Conservation (phyloP, 208 protist genomes). For the Wallacemonas collosoma region DNA sequence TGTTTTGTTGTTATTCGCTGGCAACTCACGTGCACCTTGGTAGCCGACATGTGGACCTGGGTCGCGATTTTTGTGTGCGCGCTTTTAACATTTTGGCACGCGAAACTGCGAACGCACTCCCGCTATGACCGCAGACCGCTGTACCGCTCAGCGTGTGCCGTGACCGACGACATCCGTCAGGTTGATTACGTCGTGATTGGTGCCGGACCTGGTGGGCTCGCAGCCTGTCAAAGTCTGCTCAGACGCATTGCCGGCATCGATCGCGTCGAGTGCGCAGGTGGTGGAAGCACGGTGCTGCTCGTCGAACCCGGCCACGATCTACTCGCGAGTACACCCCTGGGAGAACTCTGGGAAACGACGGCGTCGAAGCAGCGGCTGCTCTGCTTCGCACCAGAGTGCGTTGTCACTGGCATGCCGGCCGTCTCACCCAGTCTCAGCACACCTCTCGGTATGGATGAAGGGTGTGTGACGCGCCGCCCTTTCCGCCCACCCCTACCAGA, state of each 20-base stretch:
- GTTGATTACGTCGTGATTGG: conserved; percentile 84
- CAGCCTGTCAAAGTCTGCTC: conserved; percentile 51
- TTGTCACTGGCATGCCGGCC: background rate
- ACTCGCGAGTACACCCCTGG: conserved; percentile 14
- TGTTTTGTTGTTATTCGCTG: background rate
- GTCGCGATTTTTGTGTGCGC: conserved; percentile 17
- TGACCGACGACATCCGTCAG: conserved; percentile 13
- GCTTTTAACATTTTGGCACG: conserved; percentile 34
- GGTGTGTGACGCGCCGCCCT: conserved; percentile 21
- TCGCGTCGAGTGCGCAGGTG: too few species aligned
- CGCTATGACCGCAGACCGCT: conserved; percentile 30
- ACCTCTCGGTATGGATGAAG: conserved; percentile 12
- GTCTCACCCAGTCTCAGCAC: background rate
- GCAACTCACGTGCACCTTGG: too few species aligned
- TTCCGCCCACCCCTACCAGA: conserved; percentile 20
- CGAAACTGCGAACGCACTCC: conserved; percentile 35
- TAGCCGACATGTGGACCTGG: conserved; percentile 23
- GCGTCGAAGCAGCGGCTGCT: conserved; percentile 27
- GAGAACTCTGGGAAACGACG: conserved; percentile 13
- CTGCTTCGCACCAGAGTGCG: conserved; percentile 37
- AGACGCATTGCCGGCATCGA: background rate
- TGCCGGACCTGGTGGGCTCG: conserved; percentile 72
- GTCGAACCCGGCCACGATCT: conserved; percentile 56
- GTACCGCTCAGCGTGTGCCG: conserved; percentile 13
- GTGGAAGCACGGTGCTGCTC: conserved; percentile 36